These are phyloP conservation scores for Penicillium turbatum DNA, from an alignment of 495 filamentous ascomycete genomes.

Conservation along the genomic window DNA sequence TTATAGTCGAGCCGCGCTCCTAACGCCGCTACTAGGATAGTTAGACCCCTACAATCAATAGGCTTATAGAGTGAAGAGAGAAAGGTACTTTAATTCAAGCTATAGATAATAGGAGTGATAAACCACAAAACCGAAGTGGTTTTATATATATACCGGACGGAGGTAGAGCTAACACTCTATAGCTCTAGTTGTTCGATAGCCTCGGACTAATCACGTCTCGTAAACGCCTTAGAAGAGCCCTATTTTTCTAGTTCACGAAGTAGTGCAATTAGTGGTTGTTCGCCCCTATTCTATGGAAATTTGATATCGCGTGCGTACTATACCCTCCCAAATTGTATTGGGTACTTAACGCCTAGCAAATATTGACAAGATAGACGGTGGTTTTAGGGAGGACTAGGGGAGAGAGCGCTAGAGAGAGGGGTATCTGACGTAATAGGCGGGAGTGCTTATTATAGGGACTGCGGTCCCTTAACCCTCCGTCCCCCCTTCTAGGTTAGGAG, in stretches of 20 bases:
- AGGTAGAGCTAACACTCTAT: not conserved
- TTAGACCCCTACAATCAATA: not conserved
- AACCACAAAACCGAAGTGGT: not conserved
- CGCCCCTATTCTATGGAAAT: not conserved
- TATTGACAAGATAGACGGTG: not conserved
- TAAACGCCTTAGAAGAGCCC: not conserved
- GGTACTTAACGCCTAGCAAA: not conserved
- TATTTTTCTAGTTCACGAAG: not conserved
- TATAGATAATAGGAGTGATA: not conserved
- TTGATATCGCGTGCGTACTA: not conserved
- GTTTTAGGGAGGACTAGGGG: not conserved
- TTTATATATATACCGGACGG: not conserved
- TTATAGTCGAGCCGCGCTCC: not conserved
- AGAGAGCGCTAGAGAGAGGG: not conserved
- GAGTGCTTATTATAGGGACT: not conserved
- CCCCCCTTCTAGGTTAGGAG: not conserved
- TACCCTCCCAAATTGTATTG: not conserved
- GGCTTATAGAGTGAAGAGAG: not conserved
- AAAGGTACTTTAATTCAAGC: not conserved
- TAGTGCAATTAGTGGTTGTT: not conserved
- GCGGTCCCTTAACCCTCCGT: not conserved
- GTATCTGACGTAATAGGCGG: not conserved
- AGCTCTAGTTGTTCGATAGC: not conserved
- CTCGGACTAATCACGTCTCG: not conserved
- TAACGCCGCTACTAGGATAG: not conserved